phyloP scores from a whole-genome alignment of 148 eudicot species.

The Oxyria digyna region DNA sequence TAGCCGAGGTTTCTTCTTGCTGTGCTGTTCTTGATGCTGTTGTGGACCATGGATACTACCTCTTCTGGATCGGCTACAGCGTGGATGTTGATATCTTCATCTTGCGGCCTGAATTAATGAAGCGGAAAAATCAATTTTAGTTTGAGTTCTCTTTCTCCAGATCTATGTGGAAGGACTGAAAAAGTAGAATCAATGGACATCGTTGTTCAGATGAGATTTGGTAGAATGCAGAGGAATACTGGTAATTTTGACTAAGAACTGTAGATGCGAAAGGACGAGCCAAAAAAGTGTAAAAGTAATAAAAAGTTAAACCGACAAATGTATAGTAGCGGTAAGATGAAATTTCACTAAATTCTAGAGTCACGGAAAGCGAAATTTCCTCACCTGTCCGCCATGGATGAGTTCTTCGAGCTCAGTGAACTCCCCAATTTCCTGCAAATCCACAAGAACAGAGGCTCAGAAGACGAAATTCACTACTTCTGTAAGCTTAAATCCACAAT shows the following conservation, averaged over 20 bases:
- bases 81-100: conserved; percentile 45
- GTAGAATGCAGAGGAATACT: no score
- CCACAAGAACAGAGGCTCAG: background rate
- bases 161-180: conserved; percentile 4
- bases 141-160: background rate
- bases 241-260: background rate
- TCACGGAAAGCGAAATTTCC: background rate
- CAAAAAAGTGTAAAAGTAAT: background rate
- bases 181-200: background rate
- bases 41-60: conserved; percentile 57
- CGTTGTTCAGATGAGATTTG: background rate
- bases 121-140: no score
- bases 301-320: background rate
- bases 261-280: background rate
- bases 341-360: background rate
- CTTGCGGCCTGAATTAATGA: conserved; percentile 33
- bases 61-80: conserved; percentile 69
- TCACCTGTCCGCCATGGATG: conserved; percentile 26
- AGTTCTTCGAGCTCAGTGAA: conserved; percentile 21
- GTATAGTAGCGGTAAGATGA: background rate
- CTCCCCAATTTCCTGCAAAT: conserved; percentile 19
- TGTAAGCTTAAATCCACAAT: background rate
- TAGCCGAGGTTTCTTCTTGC: conserved; percentile 67
- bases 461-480: background rate
- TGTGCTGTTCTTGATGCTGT: conserved; percentile 74